phyloP scores from a whole-genome alignment of 495 filamentous ascomycete genomes.

The Lophiotrema nucula region DNA sequence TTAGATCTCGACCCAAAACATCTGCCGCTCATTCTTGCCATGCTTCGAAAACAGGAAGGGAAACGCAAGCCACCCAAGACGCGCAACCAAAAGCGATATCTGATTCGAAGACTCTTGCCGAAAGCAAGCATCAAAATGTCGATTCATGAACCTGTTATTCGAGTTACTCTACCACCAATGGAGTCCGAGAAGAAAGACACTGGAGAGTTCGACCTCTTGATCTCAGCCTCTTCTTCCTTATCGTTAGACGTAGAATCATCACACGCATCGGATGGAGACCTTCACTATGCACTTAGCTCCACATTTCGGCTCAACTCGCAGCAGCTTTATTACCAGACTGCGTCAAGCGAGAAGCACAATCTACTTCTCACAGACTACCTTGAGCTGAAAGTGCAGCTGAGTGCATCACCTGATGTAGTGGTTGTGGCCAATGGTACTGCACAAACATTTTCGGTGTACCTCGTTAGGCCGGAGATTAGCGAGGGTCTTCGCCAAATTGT shows the following conservation, averaged over 20 bases:
- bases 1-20: conserved; percentile 93
- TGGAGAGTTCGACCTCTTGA: conserved; percentile 87
- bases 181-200: conserved; percentile 55
- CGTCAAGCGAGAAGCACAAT: conserved; percentile 74
- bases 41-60: conserved; percentile 41
- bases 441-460: conserved; percentile 82
- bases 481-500: conserved; percentile 89
- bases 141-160: conserved; percentile 90
- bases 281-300: conserved; percentile 81
- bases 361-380: conserved; percentile 80
- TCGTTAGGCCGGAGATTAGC: conserved; percentile 88
- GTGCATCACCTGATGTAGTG: conserved; percentile 78
- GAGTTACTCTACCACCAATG: conserved; percentile 77
- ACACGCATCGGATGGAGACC: conserved; percentile 79
- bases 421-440: conserved; percentile 77
- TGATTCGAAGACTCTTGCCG: conserved; percentile 88
- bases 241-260: conserved; percentile 91
- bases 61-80: conserved; percentile 16
- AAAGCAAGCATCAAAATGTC: conserved; percentile 95
- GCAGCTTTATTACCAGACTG: conserved; percentile 92
- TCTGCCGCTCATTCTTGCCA: conserved; percentile 77
- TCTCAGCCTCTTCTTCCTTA: conserved; percentile 88
- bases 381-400: conserved; percentile 80
- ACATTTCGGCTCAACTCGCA: conserved; percentile 82
- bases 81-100: conserved; percentile 52